These are phyloP conservation scores for Yarrowia bubula DNA, from an alignment of 805 yeast genomes.

Conservation along the genomic window DNA sequence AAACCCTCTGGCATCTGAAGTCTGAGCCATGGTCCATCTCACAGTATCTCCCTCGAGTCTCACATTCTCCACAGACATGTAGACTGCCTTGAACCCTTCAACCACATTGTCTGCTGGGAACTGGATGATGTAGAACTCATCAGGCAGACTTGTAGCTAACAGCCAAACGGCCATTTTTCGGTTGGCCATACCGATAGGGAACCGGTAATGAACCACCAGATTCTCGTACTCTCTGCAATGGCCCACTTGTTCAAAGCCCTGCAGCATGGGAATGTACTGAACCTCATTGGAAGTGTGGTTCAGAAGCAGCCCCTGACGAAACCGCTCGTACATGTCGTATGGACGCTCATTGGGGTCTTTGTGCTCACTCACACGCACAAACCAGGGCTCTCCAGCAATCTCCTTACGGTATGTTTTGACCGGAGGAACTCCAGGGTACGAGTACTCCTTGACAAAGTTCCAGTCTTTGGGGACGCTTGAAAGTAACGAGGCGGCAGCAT, in stretches of 20 bases:
- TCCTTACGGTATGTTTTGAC: conserved; percentile 34
- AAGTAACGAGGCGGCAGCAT: background rate
- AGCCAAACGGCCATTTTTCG: conserved; percentile 43
- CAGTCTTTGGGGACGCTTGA: background rate
- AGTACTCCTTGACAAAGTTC: conserved; percentile 4
- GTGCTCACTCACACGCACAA: conserved; percentile 41
- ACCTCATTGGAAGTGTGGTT: conserved; percentile 44
- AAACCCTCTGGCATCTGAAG: conserved; percentile 44
- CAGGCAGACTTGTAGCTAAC: conserved; percentile 27
- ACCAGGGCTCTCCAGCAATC: conserved; percentile 40
- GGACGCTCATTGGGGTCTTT: conserved; percentile 31
- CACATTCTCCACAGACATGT: conserved; percentile 42
- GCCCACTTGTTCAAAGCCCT: conserved; percentile 32
- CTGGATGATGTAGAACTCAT: conserved; percentile 35
- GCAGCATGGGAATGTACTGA: conserved; percentile 40
- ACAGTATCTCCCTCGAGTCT: conserved; percentile 30
- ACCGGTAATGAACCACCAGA: conserved; percentile 37
- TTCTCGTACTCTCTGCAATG: conserved; percentile 33
- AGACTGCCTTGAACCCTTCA: conserved; percentile 34
- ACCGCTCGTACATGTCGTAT: conserved; percentile 34
- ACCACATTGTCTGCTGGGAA: conserved; percentile 38
- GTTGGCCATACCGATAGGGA: conserved; percentile 39
- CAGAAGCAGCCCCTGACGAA: conserved; percentile 36
- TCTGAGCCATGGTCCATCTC: conserved; percentile 44
- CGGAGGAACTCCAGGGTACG: background rate